Conservation (phyloP, 768 basidiomycete species). For the Fomitopsis pulvina region DNA sequence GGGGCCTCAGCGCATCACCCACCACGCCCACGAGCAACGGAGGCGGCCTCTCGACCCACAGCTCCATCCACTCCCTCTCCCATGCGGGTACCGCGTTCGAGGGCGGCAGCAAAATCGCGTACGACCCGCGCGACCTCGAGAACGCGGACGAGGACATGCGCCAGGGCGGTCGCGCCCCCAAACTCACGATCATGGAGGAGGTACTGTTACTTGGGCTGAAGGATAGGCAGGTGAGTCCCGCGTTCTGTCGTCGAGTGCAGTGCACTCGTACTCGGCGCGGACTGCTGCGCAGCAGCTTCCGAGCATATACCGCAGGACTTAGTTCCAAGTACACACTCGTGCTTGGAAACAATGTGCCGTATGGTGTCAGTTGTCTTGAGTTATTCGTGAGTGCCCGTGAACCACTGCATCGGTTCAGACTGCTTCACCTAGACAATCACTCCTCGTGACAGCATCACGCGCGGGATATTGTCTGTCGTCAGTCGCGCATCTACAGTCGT, state of each 20-base stretch:
- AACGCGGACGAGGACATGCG: constrained; percentile 58
- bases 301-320: no score
- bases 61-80: constrained; percentile 14
- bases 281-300: no score
- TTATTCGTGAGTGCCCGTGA: no score
- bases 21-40: constrained; percentile 11
- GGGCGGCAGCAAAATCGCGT: constrained; percentile 85
- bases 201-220: constrained; percentile 89
- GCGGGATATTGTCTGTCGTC: no score
- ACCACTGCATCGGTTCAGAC: no score
- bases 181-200: constrained; percentile 95
- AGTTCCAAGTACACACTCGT: no score
- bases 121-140: constrained; percentile 86
- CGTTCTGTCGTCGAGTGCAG: not conserved
- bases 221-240: constrained; percentile 75
- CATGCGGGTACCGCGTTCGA: constrained; percentile 83
- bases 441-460: no score
- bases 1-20: constrained; percentile 25
- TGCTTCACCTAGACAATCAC: no score
- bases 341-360: no score
- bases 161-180: constrained; percentile 69
- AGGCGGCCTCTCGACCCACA: constrained; percentile 1
- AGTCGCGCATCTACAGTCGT: no score
- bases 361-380: no score
- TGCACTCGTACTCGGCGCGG: no score